Conservation (phyloP, 179 eudicot species). For the Heliamphora pulchella region DNA sequence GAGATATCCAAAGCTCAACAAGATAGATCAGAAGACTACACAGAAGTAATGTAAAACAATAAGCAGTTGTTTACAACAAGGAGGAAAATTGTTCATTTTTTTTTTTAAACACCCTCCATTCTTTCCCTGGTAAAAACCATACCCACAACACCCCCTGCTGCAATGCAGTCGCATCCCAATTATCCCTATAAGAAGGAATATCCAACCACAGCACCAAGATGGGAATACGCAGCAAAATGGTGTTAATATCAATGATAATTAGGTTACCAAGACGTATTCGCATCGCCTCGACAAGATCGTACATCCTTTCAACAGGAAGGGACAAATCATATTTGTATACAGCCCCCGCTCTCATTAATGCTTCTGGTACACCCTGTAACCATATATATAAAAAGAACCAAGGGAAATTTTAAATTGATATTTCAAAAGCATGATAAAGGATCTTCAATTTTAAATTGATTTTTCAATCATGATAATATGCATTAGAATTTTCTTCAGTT, state of each 20-base stretch:
- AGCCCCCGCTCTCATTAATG: slow-evolving; percentile 85
- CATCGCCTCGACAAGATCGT: slow-evolving; percentile 89
- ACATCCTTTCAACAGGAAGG: slow-evolving; percentile 84
- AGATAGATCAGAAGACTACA: not conserved
- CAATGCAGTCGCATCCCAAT: not conserved
- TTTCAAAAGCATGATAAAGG: slow-evolving; percentile 2
- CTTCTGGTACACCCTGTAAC: slow-evolving; percentile 83
- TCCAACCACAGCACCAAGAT: not conserved
- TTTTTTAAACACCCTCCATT: not conserved
- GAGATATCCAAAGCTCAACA: slow-evolving; percentile 3
- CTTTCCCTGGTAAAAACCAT: not conserved
- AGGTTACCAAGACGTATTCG: slow-evolving; percentile 69
- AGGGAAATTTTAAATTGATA: not conserved
- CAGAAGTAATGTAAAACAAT: not conserved
- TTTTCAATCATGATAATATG: not conserved
- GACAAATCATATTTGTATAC: slow-evolving; percentile 96
- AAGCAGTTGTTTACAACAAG: not conserved
- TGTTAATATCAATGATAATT: slow-evolving; percentile 9
- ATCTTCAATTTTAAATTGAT: slow-evolving; percentile 6
- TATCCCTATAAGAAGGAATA: not conserved
- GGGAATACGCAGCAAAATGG: not conserved
- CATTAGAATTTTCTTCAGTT: not conserved
- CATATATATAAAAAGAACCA: not conserved
- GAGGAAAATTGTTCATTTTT: not conserved
- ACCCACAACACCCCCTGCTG: not conserved